Evolutionary conservation across 2,329 filamentous ascomycete species (phyloP), one percentile per base, ranked within the genome.

Genomic region (Alternaria hordeiaustralica): DNA sequence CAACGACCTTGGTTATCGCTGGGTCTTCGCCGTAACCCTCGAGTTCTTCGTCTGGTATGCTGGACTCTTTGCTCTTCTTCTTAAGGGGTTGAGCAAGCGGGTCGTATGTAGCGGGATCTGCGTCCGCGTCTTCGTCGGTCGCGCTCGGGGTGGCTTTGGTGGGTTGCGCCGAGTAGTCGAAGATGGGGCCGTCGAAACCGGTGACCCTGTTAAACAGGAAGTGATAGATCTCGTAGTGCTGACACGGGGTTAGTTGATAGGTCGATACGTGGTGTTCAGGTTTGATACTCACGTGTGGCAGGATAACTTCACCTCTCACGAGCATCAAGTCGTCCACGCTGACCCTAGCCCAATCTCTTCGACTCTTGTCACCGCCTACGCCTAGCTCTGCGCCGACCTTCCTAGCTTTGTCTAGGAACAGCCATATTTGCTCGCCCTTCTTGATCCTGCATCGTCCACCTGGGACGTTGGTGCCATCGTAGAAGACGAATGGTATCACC

Each of bases 201-300:
- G 88, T 80, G 25, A 89, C 92, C 74, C 91, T 93, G 79, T 98
- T 97, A 79, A 97, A 91, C 77, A 97, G 89, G 82, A 99, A 98
- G 82, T 95, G 96, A 79, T 98, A 96, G 78, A 99, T 94, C 69
- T 98, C 95, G 77, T 96, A 97, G 80, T 99, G 96, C 93, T 98
- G 76, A 8, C 50, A 26, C 21, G 12, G 4, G 2, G n/a, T 41
- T 9, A 26, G 55, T 78, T 60, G 78, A 68, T 45, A 10, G 15
- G 13, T 8, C 12, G 6, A 9, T 12, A 21, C 5, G 6, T 25
- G 1, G 41, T 41, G 33, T 57, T 5, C 41, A 36, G 7, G 6
- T 25, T 47, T 59, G 30, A 25, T 26, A 74, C 74, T 85, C 83
- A 97, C 94, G 85, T 97, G 96, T 62, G 96, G 95, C 71, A 99